These are phyloP conservation scores for Septoria linicola DNA, from an alignment of 2,329 filamentous ascomycete species.

Conservation along the genomic window DNA sequence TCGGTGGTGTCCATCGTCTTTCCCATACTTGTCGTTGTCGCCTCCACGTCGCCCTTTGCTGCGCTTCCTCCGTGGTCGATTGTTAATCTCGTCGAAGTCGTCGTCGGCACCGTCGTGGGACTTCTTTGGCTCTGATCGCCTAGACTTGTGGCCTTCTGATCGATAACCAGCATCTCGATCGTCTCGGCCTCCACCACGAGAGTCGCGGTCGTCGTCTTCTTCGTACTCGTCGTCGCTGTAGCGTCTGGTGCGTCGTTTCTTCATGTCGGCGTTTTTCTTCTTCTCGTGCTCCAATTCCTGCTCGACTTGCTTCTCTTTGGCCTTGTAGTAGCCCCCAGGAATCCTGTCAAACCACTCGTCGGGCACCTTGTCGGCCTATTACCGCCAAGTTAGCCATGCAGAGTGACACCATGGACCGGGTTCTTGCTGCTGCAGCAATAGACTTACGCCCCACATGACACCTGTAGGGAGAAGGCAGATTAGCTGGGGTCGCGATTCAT, in stretches of 20 bases:
- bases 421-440: conserved; percentile 7
- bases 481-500: conserved; percentile 16
- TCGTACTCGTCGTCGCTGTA: conserved; percentile 33
- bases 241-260: conserved; percentile 26
- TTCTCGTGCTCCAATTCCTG: conserved; percentile 23
- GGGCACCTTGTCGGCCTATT: conserved; percentile 39
- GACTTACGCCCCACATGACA: conserved; percentile 28
- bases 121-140: conserved; percentile 13
- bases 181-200: conserved; percentile 1
- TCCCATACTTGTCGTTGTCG: conserved; percentile 29
- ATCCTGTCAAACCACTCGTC: conserved; percentile 42
- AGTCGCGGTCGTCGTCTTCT: conserved; percentile 26
- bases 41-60: conserved; percentile 25
- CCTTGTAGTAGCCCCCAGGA: conserved; percentile 39
- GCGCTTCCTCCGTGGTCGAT: conserved; percentile 23
- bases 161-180: conserved; percentile 26
- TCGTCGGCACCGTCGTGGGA: conserved; percentile 31
- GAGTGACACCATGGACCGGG: conserved; percentile 6
- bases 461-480: conserved; percentile 18
- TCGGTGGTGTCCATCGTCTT: conserved; percentile 25
- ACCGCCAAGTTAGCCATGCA: conserved; percentile 10
- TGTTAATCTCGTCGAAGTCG: conserved; percentile 31
- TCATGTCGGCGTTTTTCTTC: conserved; percentile 20
- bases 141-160: conserved; percentile 22
- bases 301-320: conserved; percentile 30